These are phyloP conservation scores for Diaporthe aspalathi DNA, from an alignment of 2,329 filamentous ascomycete species.

Conservation along the genomic window DNA sequence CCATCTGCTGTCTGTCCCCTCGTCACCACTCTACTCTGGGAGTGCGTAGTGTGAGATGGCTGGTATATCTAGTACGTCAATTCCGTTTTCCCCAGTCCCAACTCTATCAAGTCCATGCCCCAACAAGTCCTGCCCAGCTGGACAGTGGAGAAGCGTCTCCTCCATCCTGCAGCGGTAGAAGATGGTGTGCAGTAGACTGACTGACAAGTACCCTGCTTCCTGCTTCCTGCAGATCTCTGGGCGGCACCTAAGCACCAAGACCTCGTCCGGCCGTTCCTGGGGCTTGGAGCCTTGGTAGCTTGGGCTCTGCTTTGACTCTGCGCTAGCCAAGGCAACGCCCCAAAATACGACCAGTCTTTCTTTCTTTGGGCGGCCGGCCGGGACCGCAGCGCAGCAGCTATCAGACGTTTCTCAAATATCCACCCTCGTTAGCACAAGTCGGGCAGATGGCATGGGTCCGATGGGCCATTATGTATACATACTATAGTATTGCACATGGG, in stretches of 20 bases:
- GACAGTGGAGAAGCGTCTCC: constrained; percentile 15
- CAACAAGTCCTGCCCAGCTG: not conserved
- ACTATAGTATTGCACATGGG: not conserved
- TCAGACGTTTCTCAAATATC: constrained; percentile 12
- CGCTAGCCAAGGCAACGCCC: constrained; percentile 11
- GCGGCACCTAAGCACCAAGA: constrained; percentile 17
- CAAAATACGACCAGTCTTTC: constrained; percentile 1
- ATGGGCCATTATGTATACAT: no score
- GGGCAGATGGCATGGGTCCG: not conserved
- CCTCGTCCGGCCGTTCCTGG: constrained; percentile 14
- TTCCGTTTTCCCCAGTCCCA: not conserved
- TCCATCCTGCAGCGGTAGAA: constrained; percentile 16
- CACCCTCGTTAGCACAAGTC: not conserved
- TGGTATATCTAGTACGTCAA: not conserved
- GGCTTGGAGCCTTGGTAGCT: not conserved
- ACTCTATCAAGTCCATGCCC: not conserved
- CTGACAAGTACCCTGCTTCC: no score
- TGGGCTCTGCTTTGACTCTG: constrained; percentile 30
- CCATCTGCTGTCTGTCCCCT: not conserved
- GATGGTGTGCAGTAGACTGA: no score
- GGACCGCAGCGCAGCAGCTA: not conserved
- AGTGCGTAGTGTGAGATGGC: not conserved
- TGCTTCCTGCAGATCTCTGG: constrained; percentile 10
- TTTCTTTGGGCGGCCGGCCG: not conserved
- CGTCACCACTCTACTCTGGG: constrained; percentile 20